These are phyloP conservation scores for Nigrospora sphaerica DNA, from an alignment of 2,329 filamentous ascomycete genomes.

Conservation along the genomic window DNA sequence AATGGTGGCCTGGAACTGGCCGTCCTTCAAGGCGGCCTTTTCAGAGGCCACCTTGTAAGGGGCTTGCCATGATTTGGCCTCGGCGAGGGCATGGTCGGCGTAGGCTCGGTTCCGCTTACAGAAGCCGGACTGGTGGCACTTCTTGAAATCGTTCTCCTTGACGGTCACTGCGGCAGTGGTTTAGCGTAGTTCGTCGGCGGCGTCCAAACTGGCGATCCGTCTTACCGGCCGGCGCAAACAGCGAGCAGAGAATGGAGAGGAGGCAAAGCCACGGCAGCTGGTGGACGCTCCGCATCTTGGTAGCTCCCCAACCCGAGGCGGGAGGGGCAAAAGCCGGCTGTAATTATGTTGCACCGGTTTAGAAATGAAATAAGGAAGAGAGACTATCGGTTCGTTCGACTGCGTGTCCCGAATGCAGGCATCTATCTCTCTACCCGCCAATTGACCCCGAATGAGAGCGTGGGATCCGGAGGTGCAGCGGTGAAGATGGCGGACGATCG, in stretches of 20 bases:
- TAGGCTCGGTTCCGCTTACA: slow-evolving; percentile 90
- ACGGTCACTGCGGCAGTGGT: slow-evolving; percentile 56
- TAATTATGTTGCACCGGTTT: too few species aligned
- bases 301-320: slow-evolving; percentile 1
- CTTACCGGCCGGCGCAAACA: slow-evolving; percentile 61
- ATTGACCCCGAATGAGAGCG: too few species aligned
- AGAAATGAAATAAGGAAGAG: too few species aligned
- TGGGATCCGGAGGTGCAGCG: too few species aligned
- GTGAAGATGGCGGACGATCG: too few species aligned
- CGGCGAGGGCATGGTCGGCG: slow-evolving; percentile 66
- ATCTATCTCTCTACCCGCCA: too few species aligned
- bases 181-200: not conserved
- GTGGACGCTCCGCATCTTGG: slow-evolving; percentile 42
- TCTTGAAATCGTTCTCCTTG: slow-evolving; percentile 97
- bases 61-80: slow-evolving; percentile 63
- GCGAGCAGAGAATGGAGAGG: slow-evolving; percentile 48
- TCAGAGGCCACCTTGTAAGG: slow-evolving; percentile 73
- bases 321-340: not conserved
- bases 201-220: not conserved
- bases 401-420: too few species aligned
- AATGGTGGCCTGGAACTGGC: slow-evolving; percentile 72
- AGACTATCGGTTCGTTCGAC: too few species aligned
- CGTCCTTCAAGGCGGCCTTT: slow-evolving; percentile 69
- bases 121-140: slow-evolving; percentile 91
- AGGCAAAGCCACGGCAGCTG: slow-evolving; percentile 53